A percentile compares a stretch with the other conserved stretches of the same genome.
These are phyloP conservation scores for Hypoxylon sp. DNA, from an alignment of 2,329 filamentous ascomycete species.

Conservation along the genomic window DNA sequence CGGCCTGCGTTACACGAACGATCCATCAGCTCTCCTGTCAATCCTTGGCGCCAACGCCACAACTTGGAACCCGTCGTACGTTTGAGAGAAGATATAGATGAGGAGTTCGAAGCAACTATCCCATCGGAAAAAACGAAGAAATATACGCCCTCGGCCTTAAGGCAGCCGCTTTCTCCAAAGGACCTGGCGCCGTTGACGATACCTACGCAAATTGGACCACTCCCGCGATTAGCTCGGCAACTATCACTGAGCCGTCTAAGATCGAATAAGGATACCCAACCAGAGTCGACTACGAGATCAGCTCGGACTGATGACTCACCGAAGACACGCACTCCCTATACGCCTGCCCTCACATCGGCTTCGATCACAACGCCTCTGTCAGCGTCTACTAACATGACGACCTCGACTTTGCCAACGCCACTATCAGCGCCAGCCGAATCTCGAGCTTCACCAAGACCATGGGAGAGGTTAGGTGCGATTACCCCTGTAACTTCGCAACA, in stretches of 20 bases:
- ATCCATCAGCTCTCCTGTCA: slow-evolving; percentile 70
- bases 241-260: slow-evolving; percentile 60
- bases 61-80: slow-evolving; percentile 54
- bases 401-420: slow-evolving; percentile 61
- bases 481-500: slow-evolving; percentile 49
- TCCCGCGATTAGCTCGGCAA: slow-evolving; percentile 53
- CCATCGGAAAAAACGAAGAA: slow-evolving; percentile 22
- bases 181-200: slow-evolving; percentile 69
- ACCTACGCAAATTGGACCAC: slow-evolving; percentile 54
- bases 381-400: slow-evolving; percentile 58
- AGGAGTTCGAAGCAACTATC: slow-evolving; percentile 21
- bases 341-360: slow-evolving; percentile 58
- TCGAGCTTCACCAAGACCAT: slow-evolving; percentile 59
- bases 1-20: slow-evolving; percentile 73
- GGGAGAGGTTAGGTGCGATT: slow-evolving; percentile 53
- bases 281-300: slow-evolving; percentile 56
- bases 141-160: slow-evolving; percentile 37
- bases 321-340: slow-evolving; percentile 55
- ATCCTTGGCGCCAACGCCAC: slow-evolving; percentile 60
- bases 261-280: slow-evolving; percentile 57
- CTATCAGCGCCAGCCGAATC: slow-evolving; percentile 62
- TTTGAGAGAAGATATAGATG: slow-evolving; percentile 47
- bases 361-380: slow-evolving; percentile 60
- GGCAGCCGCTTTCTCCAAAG: slow-evolving; percentile 63
- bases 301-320: slow-evolving; percentile 61